A percentile compares a stretch with the other conserved stretches of the same genome.
These are phyloP conservation scores for Globisporangium polare DNA, from an alignment of 352 stramenopile species.

Conservation along the genomic window DNA sequence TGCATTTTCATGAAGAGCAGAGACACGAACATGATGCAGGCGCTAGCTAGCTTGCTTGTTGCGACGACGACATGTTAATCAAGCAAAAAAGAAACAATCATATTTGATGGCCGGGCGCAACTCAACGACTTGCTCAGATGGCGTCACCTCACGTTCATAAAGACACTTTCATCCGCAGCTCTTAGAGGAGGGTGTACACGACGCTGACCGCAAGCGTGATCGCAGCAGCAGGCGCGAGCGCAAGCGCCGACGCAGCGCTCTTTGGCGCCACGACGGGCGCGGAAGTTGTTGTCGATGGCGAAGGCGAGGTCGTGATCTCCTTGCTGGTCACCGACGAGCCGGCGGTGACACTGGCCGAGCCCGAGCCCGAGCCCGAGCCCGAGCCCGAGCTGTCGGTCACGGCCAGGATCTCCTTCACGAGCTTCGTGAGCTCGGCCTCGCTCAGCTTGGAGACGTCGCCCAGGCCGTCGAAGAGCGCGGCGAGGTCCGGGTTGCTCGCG, in stretches of 20 bases:
- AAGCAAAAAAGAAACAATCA: slow-evolving; percentile 1
- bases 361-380: slow-evolving; percentile 5
- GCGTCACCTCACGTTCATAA: background rate
- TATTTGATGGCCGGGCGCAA: background rate
- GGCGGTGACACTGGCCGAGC: background rate
- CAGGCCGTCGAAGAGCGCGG: slow-evolving; percentile 7
- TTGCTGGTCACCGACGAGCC: slow-evolving; percentile 2
- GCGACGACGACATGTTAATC: no score
- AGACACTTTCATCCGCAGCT: background rate
- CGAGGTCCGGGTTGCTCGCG: slow-evolving; percentile 12
- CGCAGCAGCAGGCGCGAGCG: slow-evolving; percentile 5
- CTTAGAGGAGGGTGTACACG: slow-evolving; percentile 10
- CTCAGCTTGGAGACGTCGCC: slow-evolving; percentile 11
- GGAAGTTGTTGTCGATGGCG: slow-evolving; percentile 1
- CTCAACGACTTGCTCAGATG: background rate
- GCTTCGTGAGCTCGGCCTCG: slow-evolving; percentile 7
- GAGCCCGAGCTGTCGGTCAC: slow-evolving; percentile 5
- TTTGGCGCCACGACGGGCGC: background rate
- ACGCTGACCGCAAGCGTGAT: slow-evolving; percentile 4
- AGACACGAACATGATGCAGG: background rate
- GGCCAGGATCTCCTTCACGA: slow-evolving; percentile 6
- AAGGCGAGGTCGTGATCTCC: background rate
- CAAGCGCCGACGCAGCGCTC: background rate
- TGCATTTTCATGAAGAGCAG: no score
- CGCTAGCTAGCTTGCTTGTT: no score